These are phyloP conservation scores for Leptographium wingfieldii DNA, from an alignment of 2,329 filamentous ascomycete genomes.

Conservation along the genomic window DNA sequence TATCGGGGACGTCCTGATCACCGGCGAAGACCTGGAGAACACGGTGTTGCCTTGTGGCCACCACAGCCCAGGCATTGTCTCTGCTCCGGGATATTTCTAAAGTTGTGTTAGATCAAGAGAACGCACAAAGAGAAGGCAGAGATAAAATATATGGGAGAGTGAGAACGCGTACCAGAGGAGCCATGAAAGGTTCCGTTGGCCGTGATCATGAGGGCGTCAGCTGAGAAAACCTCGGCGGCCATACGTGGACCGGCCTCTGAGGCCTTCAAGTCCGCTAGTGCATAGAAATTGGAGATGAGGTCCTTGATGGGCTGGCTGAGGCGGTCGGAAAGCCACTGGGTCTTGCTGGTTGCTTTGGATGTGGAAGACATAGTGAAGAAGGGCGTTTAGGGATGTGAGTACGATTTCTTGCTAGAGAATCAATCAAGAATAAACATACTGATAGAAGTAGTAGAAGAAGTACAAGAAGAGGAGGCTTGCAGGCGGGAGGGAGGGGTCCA, in stretches of 20 bases:
- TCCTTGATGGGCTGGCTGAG: not conserved
- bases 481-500: not conserved
- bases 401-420: not conserved
- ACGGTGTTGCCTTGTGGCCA: not conserved
- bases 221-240: not conserved
- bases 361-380: not conserved
- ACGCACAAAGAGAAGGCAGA: not conserved
- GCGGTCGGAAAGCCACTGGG: not conserved
- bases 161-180: not conserved
- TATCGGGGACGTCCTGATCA: not conserved
- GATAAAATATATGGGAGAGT: not conserved
- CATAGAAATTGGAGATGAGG: not conserved
- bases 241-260: not conserved
- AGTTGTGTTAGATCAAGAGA: not conserved
- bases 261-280: not conserved
- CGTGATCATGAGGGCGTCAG: not conserved
- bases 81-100: conserved; percentile 1
- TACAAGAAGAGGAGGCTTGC: not conserved
- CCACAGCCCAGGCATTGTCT: not conserved
- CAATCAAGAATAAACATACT: not conserved
- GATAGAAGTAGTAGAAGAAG: not conserved
- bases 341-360: not conserved
- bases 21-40: not conserved
- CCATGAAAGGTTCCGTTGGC: not conserved
- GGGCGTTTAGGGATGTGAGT: not conserved